phyloP scores from a whole-genome alignment of 768 basidiomycete species.

The Neoboletus brunneissimus region DNA sequence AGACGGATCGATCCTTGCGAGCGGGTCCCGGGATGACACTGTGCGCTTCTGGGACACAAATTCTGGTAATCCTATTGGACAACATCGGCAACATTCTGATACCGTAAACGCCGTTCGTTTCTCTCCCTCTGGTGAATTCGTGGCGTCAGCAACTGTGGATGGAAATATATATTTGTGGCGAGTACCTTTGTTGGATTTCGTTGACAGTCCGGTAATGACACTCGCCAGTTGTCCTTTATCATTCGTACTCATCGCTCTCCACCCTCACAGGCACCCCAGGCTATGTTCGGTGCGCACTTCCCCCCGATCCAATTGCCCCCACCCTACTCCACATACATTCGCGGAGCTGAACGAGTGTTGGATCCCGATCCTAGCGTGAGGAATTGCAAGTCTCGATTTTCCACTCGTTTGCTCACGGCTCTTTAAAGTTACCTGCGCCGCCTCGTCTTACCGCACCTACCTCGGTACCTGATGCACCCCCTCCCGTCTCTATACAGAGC shows the following conservation, averaged over 20 bases:
- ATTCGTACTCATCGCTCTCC: not conserved
- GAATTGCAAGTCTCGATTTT: not conserved
- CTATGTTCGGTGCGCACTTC: not conserved
- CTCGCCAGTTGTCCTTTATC: not conserved
- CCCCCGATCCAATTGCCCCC: not conserved
- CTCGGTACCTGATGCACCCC: accelerated
- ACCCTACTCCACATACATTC: not conserved
- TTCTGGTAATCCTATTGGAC: not conserved
- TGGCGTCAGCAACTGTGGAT: not conserved
- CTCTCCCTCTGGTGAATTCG: not conserved
- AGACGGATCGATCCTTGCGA: not conserved
- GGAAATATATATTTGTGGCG: slow-evolving; percentile 4
- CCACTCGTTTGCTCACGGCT: not conserved
- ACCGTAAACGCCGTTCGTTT: not conserved
- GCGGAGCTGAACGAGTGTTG: not conserved
- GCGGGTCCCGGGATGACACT: not conserved
- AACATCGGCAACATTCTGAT: not conserved
- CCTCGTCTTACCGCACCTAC: not conserved
- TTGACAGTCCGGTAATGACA: not conserved
- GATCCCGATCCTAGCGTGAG: not conserved
- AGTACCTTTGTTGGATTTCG: not conserved
- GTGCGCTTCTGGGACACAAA: slow-evolving; percentile 7
- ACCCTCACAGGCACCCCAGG: not conserved
- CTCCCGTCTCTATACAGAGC: not conserved
- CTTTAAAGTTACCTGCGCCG: not conserved